These are phyloP conservation scores for Lachancea waltii DNA, from an alignment of 805 yeast species.

Conservation along the genomic window DNA sequence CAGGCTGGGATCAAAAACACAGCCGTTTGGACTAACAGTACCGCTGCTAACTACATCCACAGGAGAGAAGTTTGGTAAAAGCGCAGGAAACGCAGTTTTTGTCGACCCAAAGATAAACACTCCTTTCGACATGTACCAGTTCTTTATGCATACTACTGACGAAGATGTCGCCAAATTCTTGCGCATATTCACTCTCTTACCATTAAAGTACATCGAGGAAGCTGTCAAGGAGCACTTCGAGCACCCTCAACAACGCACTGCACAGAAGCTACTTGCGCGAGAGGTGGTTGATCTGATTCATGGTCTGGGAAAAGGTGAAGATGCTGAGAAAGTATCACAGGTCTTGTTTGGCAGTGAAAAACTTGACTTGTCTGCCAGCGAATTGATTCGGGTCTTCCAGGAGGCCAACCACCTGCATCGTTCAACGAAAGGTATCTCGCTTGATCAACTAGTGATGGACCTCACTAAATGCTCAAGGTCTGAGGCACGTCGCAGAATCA, in stretches of 20 bases:
- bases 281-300: conserved; percentile 86
- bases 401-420: conserved; percentile 18
- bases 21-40: conserved; percentile 70
- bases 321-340: conserved; percentile 60
- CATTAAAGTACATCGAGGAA: conserved; percentile 49
- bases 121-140: conserved; percentile 79
- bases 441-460: conserved; percentile 47
- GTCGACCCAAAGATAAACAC: conserved; percentile 69
- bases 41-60: conserved; percentile 81
- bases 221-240: conserved; percentile 46
- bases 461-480: conserved; percentile 45
- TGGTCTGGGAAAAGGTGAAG: conserved; percentile 68
- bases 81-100: conserved; percentile 95
- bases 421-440: conserved; percentile 27
- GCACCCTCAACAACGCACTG: conserved; percentile 60
- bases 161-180: conserved; percentile 63
- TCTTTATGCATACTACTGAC: conserved; percentile 74
- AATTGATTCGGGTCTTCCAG: conserved; percentile 14
- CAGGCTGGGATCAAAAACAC: conserved; percentile 38
- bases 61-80: conserved; percentile 93
- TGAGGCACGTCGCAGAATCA: conserved; percentile 56
- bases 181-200: conserved; percentile 73
- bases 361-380: conserved; percentile 10
- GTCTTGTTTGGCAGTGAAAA: conserved; percentile 42
- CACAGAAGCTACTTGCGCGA: conserved; percentile 70